Percentiles rank a stretch among this genome's conserved stretches.
Evolutionary conservation across 345 rosid genomes (phyloP).

Genomic region (Lumnitzera racemosa): DNA sequence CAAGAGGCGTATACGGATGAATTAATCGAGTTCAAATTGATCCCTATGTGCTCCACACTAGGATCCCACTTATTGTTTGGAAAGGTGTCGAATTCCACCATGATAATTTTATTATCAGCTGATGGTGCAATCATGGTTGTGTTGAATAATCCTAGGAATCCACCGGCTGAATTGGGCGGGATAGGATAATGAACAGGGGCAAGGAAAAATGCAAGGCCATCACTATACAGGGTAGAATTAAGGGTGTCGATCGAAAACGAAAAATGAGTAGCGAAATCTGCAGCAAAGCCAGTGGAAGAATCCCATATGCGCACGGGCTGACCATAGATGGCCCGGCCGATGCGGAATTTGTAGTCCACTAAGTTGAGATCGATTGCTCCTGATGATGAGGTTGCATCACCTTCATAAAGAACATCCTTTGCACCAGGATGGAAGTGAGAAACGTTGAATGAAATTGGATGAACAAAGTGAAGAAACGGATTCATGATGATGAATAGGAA

Average conservation of each 20-base stretch:
- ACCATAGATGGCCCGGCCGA: slow-evolving; percentile 2
- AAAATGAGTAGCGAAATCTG: slow-evolving; percentile 9
- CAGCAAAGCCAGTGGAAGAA: not conserved
- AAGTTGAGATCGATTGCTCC: not conserved
- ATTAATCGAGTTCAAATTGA: slow-evolving; percentile 7
- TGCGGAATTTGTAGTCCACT: not conserved
- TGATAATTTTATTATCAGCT: slow-evolving; percentile 1
- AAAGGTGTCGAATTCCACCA: slow-evolving; percentile 15
- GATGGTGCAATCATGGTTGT: not conserved
- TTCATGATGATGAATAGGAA: no score
- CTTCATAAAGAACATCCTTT: not conserved
- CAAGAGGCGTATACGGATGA: not conserved
- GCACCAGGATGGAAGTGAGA: not conserved
- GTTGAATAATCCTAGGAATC: slow-evolving; percentile 10
- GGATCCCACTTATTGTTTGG: slow-evolving; percentile 7
- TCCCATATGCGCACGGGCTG: slow-evolving; percentile 6
- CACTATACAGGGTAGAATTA: not conserved
- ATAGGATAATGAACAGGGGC: slow-evolving; percentile 7
- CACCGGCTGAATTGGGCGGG: slow-evolving; percentile 11
- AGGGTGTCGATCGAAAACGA: slow-evolving; percentile 2
- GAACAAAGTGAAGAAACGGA: not conserved
- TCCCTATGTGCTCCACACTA: slow-evolving; percentile 11
- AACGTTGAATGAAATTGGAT: not conserved
- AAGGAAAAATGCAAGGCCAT: slow-evolving; percentile 15
- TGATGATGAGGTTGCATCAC: not conserved